These are phyloP conservation scores for Sclerotinia borealis DNA, from an alignment of 2,329 filamentous ascomycete species.

Conservation along the genomic window DNA sequence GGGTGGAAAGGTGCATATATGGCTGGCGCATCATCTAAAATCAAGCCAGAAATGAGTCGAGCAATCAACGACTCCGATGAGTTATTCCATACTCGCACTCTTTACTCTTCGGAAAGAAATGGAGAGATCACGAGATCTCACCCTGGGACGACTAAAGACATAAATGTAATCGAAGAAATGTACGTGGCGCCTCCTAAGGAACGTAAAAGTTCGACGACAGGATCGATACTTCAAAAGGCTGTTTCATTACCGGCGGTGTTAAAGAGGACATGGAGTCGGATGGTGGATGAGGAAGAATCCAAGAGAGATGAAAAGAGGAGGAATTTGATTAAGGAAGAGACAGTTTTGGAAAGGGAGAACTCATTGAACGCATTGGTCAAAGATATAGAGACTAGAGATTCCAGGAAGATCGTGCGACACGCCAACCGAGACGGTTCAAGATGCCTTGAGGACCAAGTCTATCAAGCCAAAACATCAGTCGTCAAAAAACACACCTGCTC, in stretches of 20 bases:
- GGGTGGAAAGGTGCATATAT: too few species aligned
- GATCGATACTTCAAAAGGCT: background rate
- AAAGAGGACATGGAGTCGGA: background rate
- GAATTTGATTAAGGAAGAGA: too few species aligned
- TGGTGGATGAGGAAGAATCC: too few species aligned
- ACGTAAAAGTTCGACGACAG: too few species aligned
- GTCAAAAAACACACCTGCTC: background rate
- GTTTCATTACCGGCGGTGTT: background rate
- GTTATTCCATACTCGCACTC: background rate
- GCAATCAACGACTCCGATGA: background rate
- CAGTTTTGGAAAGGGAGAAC: background rate
- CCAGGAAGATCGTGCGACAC: background rate
- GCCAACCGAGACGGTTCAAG: background rate
- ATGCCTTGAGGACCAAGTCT: background rate
- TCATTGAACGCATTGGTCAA: background rate
- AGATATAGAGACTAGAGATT: background rate
- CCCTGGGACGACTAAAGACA: background rate
- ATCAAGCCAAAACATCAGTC: background rate
- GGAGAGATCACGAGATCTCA: background rate
- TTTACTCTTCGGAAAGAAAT: background rate
- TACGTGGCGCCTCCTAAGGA: background rate
- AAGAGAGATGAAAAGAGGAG: background rate
- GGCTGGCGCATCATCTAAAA: background rate
- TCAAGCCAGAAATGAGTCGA: background rate
- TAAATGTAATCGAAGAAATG: background rate